Percentiles rank a stretch among this genome's conserved stretches.
phyloP scores from a whole-genome alignment of 2,329 filamentous ascomycete species.

The Fragosphaeria purpurea region DNA sequence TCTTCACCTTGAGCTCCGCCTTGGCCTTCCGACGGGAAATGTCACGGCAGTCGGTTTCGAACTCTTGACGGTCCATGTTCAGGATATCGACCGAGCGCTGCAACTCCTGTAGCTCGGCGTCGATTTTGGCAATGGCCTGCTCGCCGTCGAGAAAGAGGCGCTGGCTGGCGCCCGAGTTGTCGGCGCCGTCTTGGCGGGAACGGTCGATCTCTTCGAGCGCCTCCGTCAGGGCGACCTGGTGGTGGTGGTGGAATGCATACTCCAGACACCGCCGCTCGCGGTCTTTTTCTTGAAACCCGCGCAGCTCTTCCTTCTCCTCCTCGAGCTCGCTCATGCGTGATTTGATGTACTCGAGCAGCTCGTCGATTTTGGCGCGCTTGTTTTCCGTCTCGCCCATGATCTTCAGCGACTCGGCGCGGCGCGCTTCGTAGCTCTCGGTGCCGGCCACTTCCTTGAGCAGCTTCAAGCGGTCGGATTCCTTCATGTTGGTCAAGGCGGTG shows the following conservation, averaged over 20 bases:
- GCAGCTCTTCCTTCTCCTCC: constrained; percentile 92
- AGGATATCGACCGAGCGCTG: constrained; percentile 77
- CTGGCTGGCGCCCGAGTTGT: constrained; percentile 73
- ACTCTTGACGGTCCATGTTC: constrained; percentile 72
- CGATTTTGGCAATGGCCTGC: constrained; percentile 65
- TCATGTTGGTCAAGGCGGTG: constrained; percentile 96
- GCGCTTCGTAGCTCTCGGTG: constrained; percentile 91
- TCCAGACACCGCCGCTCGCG: constrained; percentile 84
- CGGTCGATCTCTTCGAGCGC: constrained; percentile 77
- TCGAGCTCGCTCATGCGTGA: constrained; percentile 82
- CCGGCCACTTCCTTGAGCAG: constrained; percentile 96
- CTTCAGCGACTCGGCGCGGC: constrained; percentile 82
- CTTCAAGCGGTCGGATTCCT: constrained; percentile 81
- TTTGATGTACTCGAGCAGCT: constrained; percentile 82
- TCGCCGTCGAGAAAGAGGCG: constrained; percentile 69
- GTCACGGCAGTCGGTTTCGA: constrained; percentile 83
- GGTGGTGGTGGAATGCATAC: constrained; percentile 86
- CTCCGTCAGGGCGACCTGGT: constrained; percentile 69
- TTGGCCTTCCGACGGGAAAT: constrained; percentile 72
- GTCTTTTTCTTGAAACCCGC: constrained; percentile 91
- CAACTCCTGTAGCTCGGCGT: constrained; percentile 68
- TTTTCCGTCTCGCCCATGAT: constrained; percentile 96
- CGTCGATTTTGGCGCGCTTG: constrained; percentile 90
- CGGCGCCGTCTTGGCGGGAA: constrained; percentile 68
- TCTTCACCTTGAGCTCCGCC: constrained; percentile 74